Evolutionary conservation across 495 filamentous ascomycete genomes (phyloP).

Genomic region (Penicilliopsis zonata): DNA sequence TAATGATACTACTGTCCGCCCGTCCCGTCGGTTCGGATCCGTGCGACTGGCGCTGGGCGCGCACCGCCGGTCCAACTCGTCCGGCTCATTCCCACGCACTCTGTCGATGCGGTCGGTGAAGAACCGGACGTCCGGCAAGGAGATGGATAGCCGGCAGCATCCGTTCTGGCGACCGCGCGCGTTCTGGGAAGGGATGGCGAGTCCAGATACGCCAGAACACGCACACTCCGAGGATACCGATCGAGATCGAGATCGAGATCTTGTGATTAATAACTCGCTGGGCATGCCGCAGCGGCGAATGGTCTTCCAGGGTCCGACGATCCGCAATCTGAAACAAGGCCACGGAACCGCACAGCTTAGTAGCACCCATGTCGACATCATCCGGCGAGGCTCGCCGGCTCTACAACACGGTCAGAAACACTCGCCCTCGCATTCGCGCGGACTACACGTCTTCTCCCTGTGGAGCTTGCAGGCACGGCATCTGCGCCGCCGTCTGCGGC

Average conservation of each 20-base stretch:
- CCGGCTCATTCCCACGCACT: conserved; percentile 24
- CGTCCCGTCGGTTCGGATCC: conserved; percentile 37
- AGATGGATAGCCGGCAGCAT: conserved; percentile 48
- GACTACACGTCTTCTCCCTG: conserved; percentile 34
- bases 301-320: conserved; percentile 25
- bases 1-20: conserved; percentile 22
- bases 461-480: conserved; percentile 36
- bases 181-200: conserved; percentile 55
- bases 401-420: conserved; percentile 9
- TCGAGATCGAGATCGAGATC: conserved; percentile 13
- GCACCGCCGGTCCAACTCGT: conserved; percentile 45
- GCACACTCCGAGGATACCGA: conserved; percentile 22
- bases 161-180: conserved; percentile 72
- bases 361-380: conserved; percentile 13
- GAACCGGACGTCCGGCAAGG: conserved; percentile 31
- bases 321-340: conserved; percentile 15
- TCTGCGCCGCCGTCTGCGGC: conserved; percentile 39
- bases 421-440: conserved; percentile 20
- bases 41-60: conserved; percentile 46
- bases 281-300: conserved; percentile 43
- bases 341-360: too few relatives aligned
- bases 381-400: conserved; percentile 18
- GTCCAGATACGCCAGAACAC: conserved; percentile 23
- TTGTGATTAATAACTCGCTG: conserved; percentile 37
- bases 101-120: conserved; percentile 32